Percentiles rank a stretch among this genome's conserved stretches.
phyloP scores from a whole-genome alignment of 805 yeast species.

The Starmerella powellii region DNA sequence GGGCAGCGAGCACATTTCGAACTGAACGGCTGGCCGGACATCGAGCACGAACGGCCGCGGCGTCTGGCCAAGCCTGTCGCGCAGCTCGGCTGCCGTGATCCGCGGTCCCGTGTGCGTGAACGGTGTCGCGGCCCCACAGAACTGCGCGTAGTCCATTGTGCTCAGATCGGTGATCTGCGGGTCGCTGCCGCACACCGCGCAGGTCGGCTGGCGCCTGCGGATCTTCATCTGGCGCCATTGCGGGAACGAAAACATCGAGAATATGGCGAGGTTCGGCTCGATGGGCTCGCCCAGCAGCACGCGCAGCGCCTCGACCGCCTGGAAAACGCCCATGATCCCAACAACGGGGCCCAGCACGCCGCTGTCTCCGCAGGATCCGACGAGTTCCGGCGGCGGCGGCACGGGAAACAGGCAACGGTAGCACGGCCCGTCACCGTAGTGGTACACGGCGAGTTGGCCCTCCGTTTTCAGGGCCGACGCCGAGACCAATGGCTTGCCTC shows the following conservation, averaged over 20 bases:
- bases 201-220: constrained; percentile 51
- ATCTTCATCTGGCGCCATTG: constrained; percentile 60
- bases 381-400: constrained; percentile 77
- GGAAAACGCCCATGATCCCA: constrained; percentile 76
- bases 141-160: constrained; percentile 49
- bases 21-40: constrained; percentile 75
- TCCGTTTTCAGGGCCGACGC: constrained; percentile 88
- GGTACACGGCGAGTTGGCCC: constrained; percentile 74
- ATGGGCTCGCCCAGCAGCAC: constrained; percentile 46
- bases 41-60: constrained; percentile 35
- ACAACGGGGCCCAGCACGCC: constrained; percentile 96
- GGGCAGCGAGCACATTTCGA: constrained; percentile 48
- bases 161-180: constrained; percentile 44
- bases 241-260: constrained; percentile 44
- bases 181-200: constrained; percentile 51
- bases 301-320: constrained; percentile 81
- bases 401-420: constrained; percentile 85
- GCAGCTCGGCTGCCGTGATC: background rate
- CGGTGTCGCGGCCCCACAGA: constrained; percentile 54
- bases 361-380: constrained; percentile 80
- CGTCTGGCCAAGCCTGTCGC: background rate
- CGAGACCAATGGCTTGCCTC: constrained; percentile 63
- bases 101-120: constrained; percentile 33
- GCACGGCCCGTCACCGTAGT: constrained; percentile 71
- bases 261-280: constrained; percentile 46